Evolutionary conservation across 352 stramenopile species (phyloP), one percentile per base, ranked within the genome.

Genomic region (Aphanomyces invadans): DNA sequence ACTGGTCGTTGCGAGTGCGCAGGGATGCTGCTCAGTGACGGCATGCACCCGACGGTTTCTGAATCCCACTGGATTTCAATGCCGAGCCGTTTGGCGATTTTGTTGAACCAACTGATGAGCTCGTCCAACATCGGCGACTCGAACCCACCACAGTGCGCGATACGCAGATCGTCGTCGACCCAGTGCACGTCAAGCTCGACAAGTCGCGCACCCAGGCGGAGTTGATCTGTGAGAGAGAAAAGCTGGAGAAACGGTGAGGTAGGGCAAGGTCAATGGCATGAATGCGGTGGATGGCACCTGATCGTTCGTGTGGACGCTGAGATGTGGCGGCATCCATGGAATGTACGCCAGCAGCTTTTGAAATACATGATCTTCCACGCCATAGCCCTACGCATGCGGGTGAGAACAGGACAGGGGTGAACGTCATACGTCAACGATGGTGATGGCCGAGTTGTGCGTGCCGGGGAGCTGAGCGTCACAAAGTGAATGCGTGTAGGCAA

Each of bases 111-210:
- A 17, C 68, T 71, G 48, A 95, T 80, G 54, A 93, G 70, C 0
- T 77, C 65, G 56, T 88, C 72, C 59, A 92, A 64, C 59, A 95
- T 56, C 4, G 71, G 64, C 19, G 73, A 87, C 56, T 73, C 71
- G 11, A 84, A 83, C 33, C 71, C 76, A 11, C 79, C 85, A 72
- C 86, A 95, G 71, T 95, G 86, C 15, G 75, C 85, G 31, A 81
- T 88, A n/a, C 70, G 79, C n/a, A 92, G 66, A 49, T 76, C 71
- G 0, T 72, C 73, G 61, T 74, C 73, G 48, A 90, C 90, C 71
- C 85, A 95, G 73, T 95, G 86, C 39, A 88, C 76, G 45, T 95
- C 86, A 17, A 92, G 60, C 71, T 95, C 86, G 49, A 95, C 72
- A 32, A 91, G 86, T 3, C 86, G 76, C 12, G 78, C 83, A 4